Evolutionary conservation across 768 basidiomycete species (phyloP), one percentile per base, ranked within the genome.

Genomic region (Tubosaeta sp.): DNA sequence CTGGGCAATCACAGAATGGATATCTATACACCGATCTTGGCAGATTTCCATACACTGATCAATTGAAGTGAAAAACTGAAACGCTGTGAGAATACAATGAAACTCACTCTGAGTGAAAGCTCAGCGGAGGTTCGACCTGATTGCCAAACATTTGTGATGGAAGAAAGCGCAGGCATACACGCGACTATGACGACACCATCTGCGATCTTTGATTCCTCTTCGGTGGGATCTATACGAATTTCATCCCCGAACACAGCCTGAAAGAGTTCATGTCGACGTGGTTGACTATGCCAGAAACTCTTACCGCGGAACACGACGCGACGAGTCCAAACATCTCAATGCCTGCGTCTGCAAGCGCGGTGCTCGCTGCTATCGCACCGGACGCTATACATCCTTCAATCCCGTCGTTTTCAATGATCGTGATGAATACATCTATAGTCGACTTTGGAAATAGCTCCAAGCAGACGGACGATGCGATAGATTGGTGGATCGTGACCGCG

Each of bases 391-490:
- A 90, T 24, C 87, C 83, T 64, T 94, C 87, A n/a, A 89, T 76
- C 16, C 91, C 89, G 66, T 96, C 94, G n/a, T 86, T 83, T 68
- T 97, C 94, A 40, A 97, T 82, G 36, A 99, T 75, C 3, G 84
- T 87, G 46, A 99, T 73, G 68, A 90, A 95, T 40, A 98, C 75
- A 71, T 99, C 96, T 59, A 98, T 83, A 9, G 86, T 86, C 0
- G 93, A 89, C 66, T 99, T 99, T 14, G 96, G 95, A n/a, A 96
- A 76, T 1, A 88, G 76, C 60, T 95, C 92, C 36, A 97, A 77
- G 36, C 92, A 82, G 11, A 98, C 79, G 7, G 94, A 82, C 0
- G 96, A 84, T 1, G 83, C 70, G 16, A 99, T 76, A 2, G 92
- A 84, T 68, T 96, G 94, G 48, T 90, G 84, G 27, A 99, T 83